Percentiles rank a stretch among this genome's conserved stretches.
Evolutionary conservation across 2,329 filamentous ascomycete genomes (phyloP).

Genomic region (Alternaria panax): DNA sequence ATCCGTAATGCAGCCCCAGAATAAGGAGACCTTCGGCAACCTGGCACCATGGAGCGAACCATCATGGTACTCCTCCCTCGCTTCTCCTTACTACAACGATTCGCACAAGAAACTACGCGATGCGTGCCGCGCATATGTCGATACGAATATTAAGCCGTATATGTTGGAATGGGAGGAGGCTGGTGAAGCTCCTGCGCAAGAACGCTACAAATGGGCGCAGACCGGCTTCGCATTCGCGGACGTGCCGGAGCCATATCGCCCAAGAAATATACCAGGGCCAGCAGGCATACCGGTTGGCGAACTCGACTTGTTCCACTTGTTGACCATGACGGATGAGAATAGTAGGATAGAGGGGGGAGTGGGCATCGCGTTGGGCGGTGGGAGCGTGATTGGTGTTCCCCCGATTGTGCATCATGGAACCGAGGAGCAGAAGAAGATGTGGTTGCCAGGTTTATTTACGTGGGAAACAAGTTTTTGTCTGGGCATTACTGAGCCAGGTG

Average conservation of each 20-base stretch:
- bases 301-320: constrained; percentile 50
- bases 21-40: constrained; percentile 45
- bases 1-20: constrained; percentile 28
- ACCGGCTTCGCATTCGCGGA: constrained; percentile 55
- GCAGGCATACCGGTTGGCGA: constrained; percentile 49
- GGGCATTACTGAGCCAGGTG: constrained; percentile 70
- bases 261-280: constrained; percentile 47
- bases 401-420: constrained; percentile 70
- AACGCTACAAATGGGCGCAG: constrained; percentile 47
- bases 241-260: constrained; percentile 55
- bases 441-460: constrained; percentile 65
- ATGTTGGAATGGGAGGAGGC: constrained; percentile 69
- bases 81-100: constrained; percentile 69
- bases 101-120: constrained; percentile 67
- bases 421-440: constrained; percentile 64
- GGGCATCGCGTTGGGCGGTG: constrained; percentile 65
- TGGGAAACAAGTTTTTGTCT: constrained; percentile 69
- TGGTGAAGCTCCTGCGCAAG: constrained; percentile 59
- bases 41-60: constrained; percentile 57
- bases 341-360: constrained; percentile 65
- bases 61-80: constrained; percentile 57
- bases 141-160: constrained; percentile 64
- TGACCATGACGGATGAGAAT: constrained; percentile 65
- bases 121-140: constrained; percentile 65
- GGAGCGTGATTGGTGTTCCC: constrained; percentile 68